Base-by-base conservation (phyloP, 176 grass and related monocot species). In the Lolium multiflorum region DNA sequence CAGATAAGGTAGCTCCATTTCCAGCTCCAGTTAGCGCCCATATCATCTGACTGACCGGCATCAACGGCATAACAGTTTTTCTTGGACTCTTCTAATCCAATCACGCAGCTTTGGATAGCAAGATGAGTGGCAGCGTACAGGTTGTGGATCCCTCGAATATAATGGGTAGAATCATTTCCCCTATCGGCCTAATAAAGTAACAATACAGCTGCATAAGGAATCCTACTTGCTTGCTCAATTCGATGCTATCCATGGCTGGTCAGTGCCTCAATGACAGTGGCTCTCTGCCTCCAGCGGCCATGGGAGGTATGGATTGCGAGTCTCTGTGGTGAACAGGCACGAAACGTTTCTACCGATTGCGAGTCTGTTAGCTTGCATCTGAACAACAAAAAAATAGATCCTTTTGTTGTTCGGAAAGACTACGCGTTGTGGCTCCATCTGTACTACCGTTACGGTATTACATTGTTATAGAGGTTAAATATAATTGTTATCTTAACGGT, bases 161-260 rank as follows among this genome's bases (percentile, higher is more conserved):
- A 1, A 82, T 86, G 78, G 64, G 66, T 73, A 78, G 11, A 78
- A 87, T 78, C 80, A 35, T 78, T 76, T 41, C 58, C 71, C 59
- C 78, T 20, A 49, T 61, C 71, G 69, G 1, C 43, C 55, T 46
- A 71, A 35, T 11, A 12, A 13, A 63, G 22, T 63, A 63, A 68
- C 59, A 35, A 17, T 60, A 59, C n/a, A 57, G 7, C 50, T 35
- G 43, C 39, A 52, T 7, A 48, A 11, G 46, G 65, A 63, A 24
- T 1, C 76, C 63, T 37, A 64, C 57, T 54, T 16, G 66, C 24
- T 70, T 24, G 39, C 52, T 22, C 39, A 12, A 59, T 48, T 38
- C 14, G 37, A 44, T 58, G 49, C 75, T 12, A 7, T 73, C 43
- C 60, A 20, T 51, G 22, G 14, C 24, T 66, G 14, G 25, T n/a